Base-by-base conservation (phyloP, 495 filamentous ascomycete genomes). In the Diplogelasinospora grovesii region DNA sequence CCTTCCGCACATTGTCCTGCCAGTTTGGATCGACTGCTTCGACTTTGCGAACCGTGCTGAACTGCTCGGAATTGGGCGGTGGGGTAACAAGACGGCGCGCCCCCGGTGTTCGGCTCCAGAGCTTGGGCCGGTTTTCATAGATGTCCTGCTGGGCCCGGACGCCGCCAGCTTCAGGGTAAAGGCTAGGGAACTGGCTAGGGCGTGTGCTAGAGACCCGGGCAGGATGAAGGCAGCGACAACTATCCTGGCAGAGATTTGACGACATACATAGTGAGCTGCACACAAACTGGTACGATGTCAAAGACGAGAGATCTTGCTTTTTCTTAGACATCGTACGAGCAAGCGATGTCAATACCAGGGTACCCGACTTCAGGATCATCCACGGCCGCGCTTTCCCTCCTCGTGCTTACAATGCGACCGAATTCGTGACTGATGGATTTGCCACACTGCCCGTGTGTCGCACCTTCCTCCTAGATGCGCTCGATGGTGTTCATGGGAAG, bases 21-120 rank as follows among this genome's bases (percentile, higher is more conserved):
- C 74, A 0, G 60, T 67, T 21, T 76, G 74, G 73, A 65, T 73
- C 41, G 74, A 77, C 43, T 69, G 64, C 16, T 76, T 68, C 28
- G 74, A 76, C 32, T 74, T 71, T 45, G 70, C 71, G 1, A 58
- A 66, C 6, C 52, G 72, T 14, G 69, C 65, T 2, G 74, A 77
- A 44, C 64, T 66, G 48, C 54, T 74, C 0, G 68, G 68, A 0
- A 69, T 78, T 22, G 73, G 74, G 0, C 57, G 70, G 0, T 69
- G 71, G 45, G 74, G 67, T 2, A 77, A 61, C 26, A 36, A 22
- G 35, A 16, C 14, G 20, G 30, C 37, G 4, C 35, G 25, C 15
- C 36, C 22, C 4, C 11, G 49, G 1, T 56, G 49, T 14, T 25
- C 41, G 21, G 36, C 39, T 1, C 22, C 21, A 11, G 49, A 56